Percentiles rank a stretch among this genome's conserved stretches.
These are phyloP conservation scores for Hypomontagnella monticulosa DNA, from an alignment of 495 filamentous ascomycete species.

Conservation along the genomic window DNA sequence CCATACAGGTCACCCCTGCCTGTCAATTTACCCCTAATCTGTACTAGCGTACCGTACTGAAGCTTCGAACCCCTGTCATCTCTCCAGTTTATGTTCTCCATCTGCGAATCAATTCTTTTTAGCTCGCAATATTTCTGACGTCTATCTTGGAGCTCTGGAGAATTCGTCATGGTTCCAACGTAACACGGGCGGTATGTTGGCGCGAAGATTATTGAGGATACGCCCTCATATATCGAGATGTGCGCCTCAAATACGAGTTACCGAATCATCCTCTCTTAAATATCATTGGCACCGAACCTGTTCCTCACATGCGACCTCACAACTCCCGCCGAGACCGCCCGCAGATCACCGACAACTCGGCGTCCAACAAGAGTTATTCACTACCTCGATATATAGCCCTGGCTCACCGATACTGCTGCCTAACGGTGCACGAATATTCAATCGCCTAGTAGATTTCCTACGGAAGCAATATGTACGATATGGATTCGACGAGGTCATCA, in stretches of 20 bases:
- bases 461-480: conserved; percentile 87
- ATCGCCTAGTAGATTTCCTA: conserved; percentile 85
- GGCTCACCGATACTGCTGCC: conserved; percentile 91
- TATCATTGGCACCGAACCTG: conserved; percentile 40
- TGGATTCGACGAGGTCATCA: conserved; percentile 91
- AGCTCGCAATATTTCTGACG: conserved; percentile 13
- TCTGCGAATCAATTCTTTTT: conserved; percentile 19
- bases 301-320: conserved; percentile 44
- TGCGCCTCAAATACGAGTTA: conserved; percentile 19
- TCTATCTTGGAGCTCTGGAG: conserved; percentile 1
- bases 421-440: conserved; percentile 85
- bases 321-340: conserved; percentile 45
- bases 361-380: conserved; percentile 78
- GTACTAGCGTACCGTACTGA: conserved; percentile 20
- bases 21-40: not conserved
- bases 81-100: conserved; percentile 6
- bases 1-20: conserved; percentile 7
- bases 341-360: conserved; percentile 78
- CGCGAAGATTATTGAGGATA: conserved; percentile 28
- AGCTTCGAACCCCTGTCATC: conserved; percentile 12
- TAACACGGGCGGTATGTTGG: conserved; percentile 42
- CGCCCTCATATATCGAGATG: conserved; percentile 27
- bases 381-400: conserved; percentile 79
- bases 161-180: conserved; percentile 14
- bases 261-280: conserved; percentile 11